Evolutionary conservation across 495 filamentous ascomycete species (phyloP), one percentile per base, ranked within the genome.

Genomic region (Talaromyces proteolyticus): DNA sequence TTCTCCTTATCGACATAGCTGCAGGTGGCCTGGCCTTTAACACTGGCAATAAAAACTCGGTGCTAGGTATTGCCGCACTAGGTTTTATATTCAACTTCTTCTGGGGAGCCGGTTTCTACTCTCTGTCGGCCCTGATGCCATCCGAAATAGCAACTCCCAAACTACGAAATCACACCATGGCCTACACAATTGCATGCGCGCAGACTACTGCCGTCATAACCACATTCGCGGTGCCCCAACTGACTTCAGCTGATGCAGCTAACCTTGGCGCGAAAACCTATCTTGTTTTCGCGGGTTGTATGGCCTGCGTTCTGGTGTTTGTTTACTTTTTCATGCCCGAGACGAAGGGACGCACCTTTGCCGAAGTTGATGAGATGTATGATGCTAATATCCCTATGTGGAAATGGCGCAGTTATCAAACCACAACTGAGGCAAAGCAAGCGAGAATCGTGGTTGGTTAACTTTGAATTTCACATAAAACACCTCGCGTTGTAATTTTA

Each of bases 361-460:
- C 71, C 10, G 75, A 79, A 54, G 72, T 79, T 4, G 66, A 78
- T 55, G 75, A 78, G 63, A 77, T 78, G 66, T 79, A 78, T 47
- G 72, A 71, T 55, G 68, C 68, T 4, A 66, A 63, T 26, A 55
- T 79, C 18, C 73, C 76, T 1, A 61, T 62, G 47, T 60, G 64
- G 62, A 67, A 63, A 44, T 70, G 67, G 67, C 56, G 65, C 17
- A 56, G 53, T 18, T 68, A 67, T 53, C 40, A 52, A 36, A 62
- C 61, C 23, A 57, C 60, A 6, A 24, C 40, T 16, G 50, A 60
- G 17, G 51, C 54, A 40, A 62, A 48, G 36, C 42, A 44, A n/a
- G n/a, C n/a, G 37, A 24, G 24, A 22, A 47, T 0, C 12, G 44
- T 47, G 18, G 44, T 47, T 36, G 44, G 36, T 21, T n/a, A n/a